Percentiles rank a stretch among this genome's conserved stretches.
These are phyloP conservation scores for Tricholoma bakamatsutake DNA, from an alignment of 768 basidiomycete species.

Conservation along the genomic window DNA sequence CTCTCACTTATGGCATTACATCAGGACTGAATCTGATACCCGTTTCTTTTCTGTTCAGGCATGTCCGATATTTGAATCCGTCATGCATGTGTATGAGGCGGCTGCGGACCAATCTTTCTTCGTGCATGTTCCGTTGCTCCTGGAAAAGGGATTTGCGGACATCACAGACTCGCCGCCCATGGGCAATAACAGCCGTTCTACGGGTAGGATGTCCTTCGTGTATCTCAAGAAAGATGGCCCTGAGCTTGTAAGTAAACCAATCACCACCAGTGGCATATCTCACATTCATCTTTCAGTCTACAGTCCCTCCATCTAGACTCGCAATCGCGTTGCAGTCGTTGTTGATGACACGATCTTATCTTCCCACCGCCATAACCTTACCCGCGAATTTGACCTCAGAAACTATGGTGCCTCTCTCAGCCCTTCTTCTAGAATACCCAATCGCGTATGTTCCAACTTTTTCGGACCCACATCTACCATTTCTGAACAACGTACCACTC, in stretches of 20 bases:
- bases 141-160: background rate
- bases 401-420: slow-evolving; percentile 47
- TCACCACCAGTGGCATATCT: background rate
- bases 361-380: slow-evolving; percentile 22
- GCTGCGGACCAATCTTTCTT: slow-evolving; percentile 49
- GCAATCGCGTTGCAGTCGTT: slow-evolving; percentile 8
- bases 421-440: slow-evolving; percentile 55
- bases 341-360: background rate
- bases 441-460: slow-evolving; percentile 40
- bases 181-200: background rate
- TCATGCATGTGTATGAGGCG: slow-evolving; percentile 43
- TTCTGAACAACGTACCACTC: slow-evolving; percentile 41
- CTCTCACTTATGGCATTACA: too few species aligned
- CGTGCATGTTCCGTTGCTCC: slow-evolving; percentile 33
- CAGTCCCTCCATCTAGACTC: slow-evolving; percentile 12
- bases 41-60: background rate
- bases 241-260: background rate
- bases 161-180: background rate
- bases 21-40: background rate
- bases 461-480: slow-evolving; percentile 22
- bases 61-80: slow-evolving; percentile 27
- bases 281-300: slow-evolving; percentile 10
- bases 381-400: slow-evolving; percentile 20
- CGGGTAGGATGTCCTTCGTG: slow-evolving; percentile 9
- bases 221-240: slow-evolving; percentile 10